These are phyloP conservation scores for Durusdinium trenchii DNA, from an alignment of 73 alveolate species.

Conservation along the genomic window DNA sequence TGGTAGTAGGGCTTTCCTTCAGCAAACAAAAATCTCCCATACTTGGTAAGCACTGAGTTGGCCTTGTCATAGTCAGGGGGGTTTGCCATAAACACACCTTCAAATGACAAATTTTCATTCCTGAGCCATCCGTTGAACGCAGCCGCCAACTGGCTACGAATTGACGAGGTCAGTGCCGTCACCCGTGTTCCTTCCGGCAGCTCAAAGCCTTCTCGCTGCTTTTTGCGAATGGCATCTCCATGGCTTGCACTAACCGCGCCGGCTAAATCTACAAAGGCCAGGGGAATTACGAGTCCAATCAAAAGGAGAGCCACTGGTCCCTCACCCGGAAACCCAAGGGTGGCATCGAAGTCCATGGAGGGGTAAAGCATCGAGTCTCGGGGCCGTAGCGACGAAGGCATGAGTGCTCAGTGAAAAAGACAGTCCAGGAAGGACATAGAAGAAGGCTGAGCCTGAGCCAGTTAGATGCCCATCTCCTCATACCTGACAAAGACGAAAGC, in stretches of 20 bases:
- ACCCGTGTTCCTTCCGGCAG: slow-evolving; percentile 5
- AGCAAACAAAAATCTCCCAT: neutral
- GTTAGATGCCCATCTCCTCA: neutral
- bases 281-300: neutral
- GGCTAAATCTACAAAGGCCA: neutral
- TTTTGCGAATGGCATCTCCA: neutral
- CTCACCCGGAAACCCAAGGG: slow-evolving; percentile 47
- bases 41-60: neutral
- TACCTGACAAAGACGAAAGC: neutral
- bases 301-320: neutral
- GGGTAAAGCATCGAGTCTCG: neutral
- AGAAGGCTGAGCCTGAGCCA: neutral
- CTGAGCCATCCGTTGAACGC: neutral
- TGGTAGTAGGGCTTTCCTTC: slow-evolving; percentile 4
- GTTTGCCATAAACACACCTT: neutral
- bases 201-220: neutral
- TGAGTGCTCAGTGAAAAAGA: neutral
- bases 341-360: slow-evolving; percentile 1
- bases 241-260: neutral
- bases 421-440: too few relatives aligned
- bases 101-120: neutral
- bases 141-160: neutral
- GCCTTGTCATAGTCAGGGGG: neutral
- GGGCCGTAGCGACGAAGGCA: neutral
- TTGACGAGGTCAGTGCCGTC: neutral